phyloP scores from a whole-genome alignment of 371 early-diverging fungal species.

The Basidiobolus meristosporus region DNA sequence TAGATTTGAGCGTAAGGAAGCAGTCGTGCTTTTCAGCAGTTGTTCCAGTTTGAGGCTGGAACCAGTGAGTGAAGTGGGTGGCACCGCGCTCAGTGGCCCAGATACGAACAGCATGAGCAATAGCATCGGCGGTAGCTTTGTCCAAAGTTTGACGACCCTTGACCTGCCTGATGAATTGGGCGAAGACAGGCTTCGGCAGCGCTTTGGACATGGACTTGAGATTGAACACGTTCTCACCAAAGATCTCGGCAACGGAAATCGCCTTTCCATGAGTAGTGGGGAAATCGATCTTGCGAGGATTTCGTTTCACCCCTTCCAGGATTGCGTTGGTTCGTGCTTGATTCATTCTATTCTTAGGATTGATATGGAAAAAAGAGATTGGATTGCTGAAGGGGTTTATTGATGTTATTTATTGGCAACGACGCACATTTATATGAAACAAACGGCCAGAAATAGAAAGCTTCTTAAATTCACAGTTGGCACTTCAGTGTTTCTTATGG shows the following conservation, averaged over 20 bases:
- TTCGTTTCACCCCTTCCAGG: too few species aligned
- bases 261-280: constrained; percentile 1
- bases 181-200: constrained; percentile 89
- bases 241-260: constrained; percentile 56
- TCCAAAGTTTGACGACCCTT: constrained; percentile 75
- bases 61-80: constrained; percentile 98
- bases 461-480: too few species aligned
- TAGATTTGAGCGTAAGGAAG: constrained; percentile 67
- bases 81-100: constrained; percentile 93
- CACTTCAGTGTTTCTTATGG: too few species aligned
- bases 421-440: too few species aligned
- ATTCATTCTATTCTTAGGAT: too few species aligned
- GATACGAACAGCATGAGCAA: constrained; percentile 89
- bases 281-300: too few species aligned
- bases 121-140: constrained; percentile 86
- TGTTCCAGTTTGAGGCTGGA: constrained; percentile 95
- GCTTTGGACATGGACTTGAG: constrained; percentile 64
- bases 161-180: constrained; percentile 72
- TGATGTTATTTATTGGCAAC: too few species aligned
- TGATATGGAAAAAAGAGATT: too few species aligned
- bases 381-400: too few species aligned
- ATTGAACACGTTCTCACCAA: constrained; percentile 80
- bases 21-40: constrained; percentile 98
- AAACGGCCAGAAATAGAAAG: too few species aligned
- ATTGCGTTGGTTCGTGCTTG: too few species aligned